Base-by-base conservation (phyloP, 345 rosid species). In the Lagerstroemia speciosa region DNA sequence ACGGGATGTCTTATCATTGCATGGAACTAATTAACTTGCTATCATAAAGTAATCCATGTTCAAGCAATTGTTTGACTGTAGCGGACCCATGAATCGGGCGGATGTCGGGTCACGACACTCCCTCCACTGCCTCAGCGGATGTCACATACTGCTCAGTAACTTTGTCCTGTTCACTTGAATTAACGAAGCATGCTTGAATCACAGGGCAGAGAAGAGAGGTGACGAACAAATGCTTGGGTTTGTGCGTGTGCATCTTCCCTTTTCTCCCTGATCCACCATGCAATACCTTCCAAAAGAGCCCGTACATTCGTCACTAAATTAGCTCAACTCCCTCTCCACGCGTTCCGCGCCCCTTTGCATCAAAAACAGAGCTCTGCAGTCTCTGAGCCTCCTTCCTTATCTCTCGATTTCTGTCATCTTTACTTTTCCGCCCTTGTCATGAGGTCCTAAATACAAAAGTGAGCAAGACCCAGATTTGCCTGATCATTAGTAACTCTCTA, bases 221-320 rank as follows among this genome's bases (percentile, higher is more conserved):
- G n/a, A 48, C 19, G 55, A 48, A 4, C 24, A 6, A 48, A 48
- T 19, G 24, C n/a, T 20, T 19, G n/a, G 19, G 55, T 20, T 48
- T 20, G 24, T 48, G 55, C 3, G 30, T 10, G 48, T 58, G 5
- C 27, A 8, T 58, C 63, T 8, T 30, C 34, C 10, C 24, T 34
- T n/a, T 32, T 10, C 37, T 34, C 40, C 6, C 26, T 10, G 34
- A 57, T 8, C 38, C 4, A 37, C 45, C 67, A 71, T 64, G 64
- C 74, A 71, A 48, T 63, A 71, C 65, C 64, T 40, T 69, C 72
- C 72, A 69, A 69, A 69, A 12, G 20, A 36, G n/a, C 50, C 65
- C 37, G 22, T 26, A 37, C 74, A 71, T 52, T 50, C 74, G 64
- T 71, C 74, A 55, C 69, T 2, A 64, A 37, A 15, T 64, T 30